Conservation (phyloP, 805 yeast species). For the Hanseniaspora nectarophila region DNA sequence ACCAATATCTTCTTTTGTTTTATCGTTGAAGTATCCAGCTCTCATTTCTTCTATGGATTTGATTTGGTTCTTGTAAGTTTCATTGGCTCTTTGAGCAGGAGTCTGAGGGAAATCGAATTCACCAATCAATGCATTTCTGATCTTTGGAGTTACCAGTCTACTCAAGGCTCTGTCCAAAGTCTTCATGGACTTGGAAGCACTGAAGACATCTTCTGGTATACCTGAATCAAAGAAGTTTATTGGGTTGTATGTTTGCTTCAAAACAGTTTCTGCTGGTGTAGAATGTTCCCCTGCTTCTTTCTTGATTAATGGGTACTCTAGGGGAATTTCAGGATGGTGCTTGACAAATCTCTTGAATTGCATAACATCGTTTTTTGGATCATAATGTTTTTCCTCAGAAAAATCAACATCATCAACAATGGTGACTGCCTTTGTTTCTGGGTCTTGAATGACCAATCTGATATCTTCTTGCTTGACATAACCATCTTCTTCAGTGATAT, state of each 20-base stretch:
- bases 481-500: constrained; percentile 57
- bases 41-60: constrained; percentile 26
- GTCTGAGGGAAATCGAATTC: constrained; percentile 59
- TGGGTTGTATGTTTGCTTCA: constrained; percentile 64
- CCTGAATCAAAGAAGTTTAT: constrained; percentile 55
- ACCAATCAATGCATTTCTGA: constrained; percentile 32
- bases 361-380: constrained; percentile 56
- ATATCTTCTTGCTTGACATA: constrained; percentile 49
- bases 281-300: constrained; percentile 46
- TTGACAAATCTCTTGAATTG: constrained; percentile 68
- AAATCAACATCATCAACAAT: constrained; percentile 66
- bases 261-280: constrained; percentile 45
- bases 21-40: constrained; percentile 31
- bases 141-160: constrained; percentile 35
- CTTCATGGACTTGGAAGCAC: constrained; percentile 36
- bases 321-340: constrained; percentile 47
- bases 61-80: constrained; percentile 40
- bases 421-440: constrained; percentile 52
- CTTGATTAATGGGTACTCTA: constrained; percentile 69
- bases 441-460: constrained; percentile 69
- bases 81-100: constrained; percentile 47
- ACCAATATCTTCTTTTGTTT: constrained; percentile 37
- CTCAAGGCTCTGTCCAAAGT: constrained; percentile 31
- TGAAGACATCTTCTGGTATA: constrained; percentile 44
- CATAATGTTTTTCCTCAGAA: constrained; percentile 54